Evolutionary conservation across 805 yeast genomes (phyloP), one percentile per base, ranked within the genome.

Genomic region (Candida nanaspora): DNA sequence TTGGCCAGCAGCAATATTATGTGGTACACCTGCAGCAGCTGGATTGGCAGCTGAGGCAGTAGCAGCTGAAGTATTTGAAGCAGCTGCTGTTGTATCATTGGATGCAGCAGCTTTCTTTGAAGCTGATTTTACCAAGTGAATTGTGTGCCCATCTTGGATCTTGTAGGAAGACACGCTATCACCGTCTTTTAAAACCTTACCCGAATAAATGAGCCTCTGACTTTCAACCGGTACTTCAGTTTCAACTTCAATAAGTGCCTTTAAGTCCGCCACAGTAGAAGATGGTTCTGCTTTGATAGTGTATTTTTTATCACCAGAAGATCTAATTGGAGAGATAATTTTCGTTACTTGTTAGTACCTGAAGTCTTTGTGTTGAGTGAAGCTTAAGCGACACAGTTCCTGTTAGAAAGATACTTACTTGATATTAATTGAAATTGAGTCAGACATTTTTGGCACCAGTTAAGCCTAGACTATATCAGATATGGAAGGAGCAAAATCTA

Each of bases 121-220:
- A 3, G 69, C 76, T 3, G 89, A 87, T 68, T 84, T 86, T 26
- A 91, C 97, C 51, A 93, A 58, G 63, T 91, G 98, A 46, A 91
- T 69, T 0, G 96, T 82, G 59, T 86, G 94, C 22, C 94, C 96
- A 41, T 76, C 66, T 61, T 86, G 86, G 56, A 91, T 77, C 59
- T 86, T 86, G 67, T 91, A 91, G 4, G 77, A 66, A 15, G 71
- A 80, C 9, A 91, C 62, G 6, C 85, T 74, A 50, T 89, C 93
- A 29, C 68, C 69, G 55, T 91, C 96, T 61, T 89, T 89, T 56
- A 91, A 73, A 27, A 93, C 95, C 50, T 91, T 82, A 32, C 98
- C 98, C 2, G 96, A 85, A 66, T 85, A 91, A 55, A 91, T 89
- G 57, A 91, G 72, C 44, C 98, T 74, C 64, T 89, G 98, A 45